Base-by-base conservation (phyloP, 208 protist genomes). In the Trichomonas tenax region DNA sequence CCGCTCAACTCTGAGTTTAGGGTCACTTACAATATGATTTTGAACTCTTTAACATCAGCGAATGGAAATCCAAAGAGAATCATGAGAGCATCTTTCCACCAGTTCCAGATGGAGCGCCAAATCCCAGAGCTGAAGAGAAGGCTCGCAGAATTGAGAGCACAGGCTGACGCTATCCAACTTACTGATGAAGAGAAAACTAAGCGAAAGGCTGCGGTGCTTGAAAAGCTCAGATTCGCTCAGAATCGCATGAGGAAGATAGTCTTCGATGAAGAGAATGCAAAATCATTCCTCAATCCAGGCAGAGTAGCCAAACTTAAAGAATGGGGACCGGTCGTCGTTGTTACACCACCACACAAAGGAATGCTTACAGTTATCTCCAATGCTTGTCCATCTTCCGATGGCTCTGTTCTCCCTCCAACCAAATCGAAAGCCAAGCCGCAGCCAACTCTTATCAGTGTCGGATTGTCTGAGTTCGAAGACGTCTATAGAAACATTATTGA, bases 11-110 rank as follows among this genome's bases (percentile, higher is more conserved):
- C 95, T 21, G 97, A 98, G 49, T 99, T 99, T 96, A 96, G 98
- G 46, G 97, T 99, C 0, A 98, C 98, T 6, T 99, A 98, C 96
- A 98, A 98, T 93, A 99, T 99, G 98, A 98, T 99, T 49, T 88
- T 99, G 0, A 99, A 99, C 96, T 95, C 98, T 34, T 82, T 99
- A 11, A 58, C 15, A 40, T 63, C 40, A 46, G 17, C 38, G 0
- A 44, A 46, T 31, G 17, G 23, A 17, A 46, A 44, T 3, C 82
- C 82, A 31, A 89, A 89, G 17, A 40, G 36, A 89, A 31, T 89
- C 34, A 89, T 89, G 82, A 34, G 40, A 0, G 17, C 23, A 31
- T 89, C 82, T 46, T 89, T 89, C 40, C 82, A 89, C 36, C 82
- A 89, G 23, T 89, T 89, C 82, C 82, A 89, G 41, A 89, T 89